phyloP scores from a whole-genome alignment of 1,284 basidiomycete species.

The Heterobasidion annosum region DNA sequence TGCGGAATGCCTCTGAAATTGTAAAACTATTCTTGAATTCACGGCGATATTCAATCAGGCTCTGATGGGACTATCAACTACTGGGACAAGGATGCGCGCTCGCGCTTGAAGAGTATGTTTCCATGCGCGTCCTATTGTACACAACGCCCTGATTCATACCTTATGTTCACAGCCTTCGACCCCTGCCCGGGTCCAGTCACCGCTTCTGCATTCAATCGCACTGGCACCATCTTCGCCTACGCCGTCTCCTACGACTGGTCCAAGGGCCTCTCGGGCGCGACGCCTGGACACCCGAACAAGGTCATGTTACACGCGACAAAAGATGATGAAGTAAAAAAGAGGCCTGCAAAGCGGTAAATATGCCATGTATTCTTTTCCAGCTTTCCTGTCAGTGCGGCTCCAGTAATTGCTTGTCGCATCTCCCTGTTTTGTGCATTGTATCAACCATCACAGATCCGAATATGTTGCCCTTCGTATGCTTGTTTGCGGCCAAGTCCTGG shows the following conservation, averaged over 20 bases:
- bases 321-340: conserved; percentile 81
- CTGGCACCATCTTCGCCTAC: conserved; percentile 85
- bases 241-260: conserved; percentile 87
- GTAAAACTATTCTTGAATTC: neutral
- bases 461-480: no score
- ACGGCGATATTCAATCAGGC: conserved; percentile 26
- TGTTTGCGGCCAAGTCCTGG: no score
- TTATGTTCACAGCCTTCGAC: conserved; percentile 49
- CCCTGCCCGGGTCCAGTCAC: conserved; percentile 60
- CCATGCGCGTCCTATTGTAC: neutral
- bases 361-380: neutral
- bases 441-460: no score
- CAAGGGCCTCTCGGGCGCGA: conserved; percentile 83
- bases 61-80: conserved; percentile 77
- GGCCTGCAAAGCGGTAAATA: conserved; percentile 26
- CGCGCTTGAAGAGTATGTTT: conserved; percentile 75
- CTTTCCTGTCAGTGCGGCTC: no score
- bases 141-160: neutral
- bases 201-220: conserved; percentile 76
- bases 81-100: conserved; percentile 89
- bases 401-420: no score
- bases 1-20: conserved; percentile 20
- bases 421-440: no score
- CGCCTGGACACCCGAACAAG: conserved; percentile 74
- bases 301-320: conserved; percentile 88